Percentiles rank a stretch among this genome's conserved stretches.
Conservation (phyloP, 1,284 basidiomycete genomes). For the Anthracocystis panici-leucophaei region DNA sequence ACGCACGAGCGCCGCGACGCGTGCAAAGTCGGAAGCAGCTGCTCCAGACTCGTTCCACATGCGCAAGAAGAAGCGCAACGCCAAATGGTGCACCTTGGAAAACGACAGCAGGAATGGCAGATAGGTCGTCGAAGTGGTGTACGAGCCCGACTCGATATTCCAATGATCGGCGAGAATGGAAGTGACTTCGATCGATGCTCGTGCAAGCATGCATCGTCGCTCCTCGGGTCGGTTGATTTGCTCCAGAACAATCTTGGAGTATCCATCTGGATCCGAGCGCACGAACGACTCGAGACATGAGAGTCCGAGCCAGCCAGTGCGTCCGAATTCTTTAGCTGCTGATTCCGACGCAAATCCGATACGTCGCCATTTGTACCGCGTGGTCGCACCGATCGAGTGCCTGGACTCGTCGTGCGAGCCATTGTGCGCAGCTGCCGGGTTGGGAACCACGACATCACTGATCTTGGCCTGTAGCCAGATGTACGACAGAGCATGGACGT, state of each 20-base stretch:
- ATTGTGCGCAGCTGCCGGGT: constrained; percentile 70
- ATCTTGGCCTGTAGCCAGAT: constrained; percentile 64
- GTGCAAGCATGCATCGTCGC: constrained; percentile 85
- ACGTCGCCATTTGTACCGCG: constrained; percentile 78
- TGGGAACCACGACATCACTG: constrained; percentile 74
- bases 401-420: constrained; percentile 70
- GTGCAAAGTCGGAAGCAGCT: constrained; percentile 75
- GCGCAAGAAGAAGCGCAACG: constrained; percentile 87
- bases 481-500: constrained; percentile 61
- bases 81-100: constrained; percentile 80
- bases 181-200: constrained; percentile 86
- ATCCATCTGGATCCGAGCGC: constrained; percentile 80
- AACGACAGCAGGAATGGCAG: constrained; percentile 92
- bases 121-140: constrained; percentile 85
- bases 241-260: constrained; percentile 86
- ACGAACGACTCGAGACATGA: constrained; percentile 84
- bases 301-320: constrained; percentile 77
- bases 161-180: constrained; percentile 72
- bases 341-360: constrained; percentile 85
- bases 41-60: constrained; percentile 97
- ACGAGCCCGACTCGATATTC: constrained; percentile 68
- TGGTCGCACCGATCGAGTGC: constrained; percentile 69
- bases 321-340: constrained; percentile 82
- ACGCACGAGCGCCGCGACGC: constrained; percentile 83
- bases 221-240: constrained; percentile 82